Evolutionary conservation across 345 rosid species (phyloP), one percentile per base, ranked within the genome.

Genomic region (Syzygium aromaticum): DNA sequence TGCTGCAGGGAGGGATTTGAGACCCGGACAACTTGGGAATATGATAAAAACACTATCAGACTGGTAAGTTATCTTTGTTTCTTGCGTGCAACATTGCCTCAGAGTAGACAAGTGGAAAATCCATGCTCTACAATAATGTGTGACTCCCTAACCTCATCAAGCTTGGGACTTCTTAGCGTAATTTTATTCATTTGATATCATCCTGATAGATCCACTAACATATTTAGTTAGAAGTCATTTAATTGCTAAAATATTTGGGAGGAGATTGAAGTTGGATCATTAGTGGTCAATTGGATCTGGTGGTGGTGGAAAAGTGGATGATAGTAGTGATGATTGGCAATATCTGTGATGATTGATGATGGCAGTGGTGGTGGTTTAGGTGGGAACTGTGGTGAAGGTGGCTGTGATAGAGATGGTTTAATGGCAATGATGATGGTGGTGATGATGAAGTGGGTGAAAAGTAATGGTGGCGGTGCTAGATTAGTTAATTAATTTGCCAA

Each of bases 1-100:
- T 92, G 99, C 99, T 84, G 97, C 98, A 83, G 99, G 99, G 86
- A 94, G 99, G 90, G 99, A 98, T 92, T 93, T 93, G 77, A 94
- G 98, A 90, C 99, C 99, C 87, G 99, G 95, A 85, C 95, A 98
- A 86, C 94, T 96, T 63, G 96, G 92, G 87, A 93, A 88, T 92
- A 96, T 98, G 99, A 90, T 98, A 87, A 94, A 95, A 77, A 94
- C 99, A 51, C 91, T 98, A 85, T 96, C 99, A 53, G 92, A 89
- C 93, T 98, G 99, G 99, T 98, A 95, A 86, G 25, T 38, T 88
- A 51, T 87, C 84, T 89, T 33, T 10, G 19, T 40, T 28, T 33
- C 49, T 19, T 38, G 27, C 15, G 40, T 73, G 82, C 49, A 0
- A 73, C 49, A 33, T 73, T 5, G 49, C 82, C 82, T 38, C 8